Base-by-base conservation (phyloP, 176 grass and related monocot species). In the Carex kokanica region DNA sequence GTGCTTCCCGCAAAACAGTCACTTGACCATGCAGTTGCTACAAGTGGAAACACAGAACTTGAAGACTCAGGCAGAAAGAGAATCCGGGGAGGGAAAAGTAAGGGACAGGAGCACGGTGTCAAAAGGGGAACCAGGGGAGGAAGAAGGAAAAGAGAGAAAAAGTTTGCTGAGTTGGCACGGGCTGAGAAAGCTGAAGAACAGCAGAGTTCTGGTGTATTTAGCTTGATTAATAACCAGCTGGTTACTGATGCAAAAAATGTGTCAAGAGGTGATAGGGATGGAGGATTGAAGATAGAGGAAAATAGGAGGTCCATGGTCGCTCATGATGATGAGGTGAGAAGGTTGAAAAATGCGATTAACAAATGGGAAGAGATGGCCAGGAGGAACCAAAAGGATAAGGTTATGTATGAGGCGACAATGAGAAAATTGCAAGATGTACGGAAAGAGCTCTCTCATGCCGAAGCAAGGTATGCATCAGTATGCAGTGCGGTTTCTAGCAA, bases 281-380 rank as follows among this genome's bases (percentile, higher is more conserved):
- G 69, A 57, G 74, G 57, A 5, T 80, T 62, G 8, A 83, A 80
- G 5, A 94, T 74, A 56, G 84, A 90, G 32, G 90, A 93, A 60
- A 93, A 93, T 67, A 91, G 95, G 74, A 87, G 86, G 54, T 94
- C 95, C n/a, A 69, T 94, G 63, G 56, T 98, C 5, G 92, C 74
- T 5, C 94, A 93, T 6, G 84, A 93, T 10, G 92, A 94, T 32
- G 92, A 94, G 67, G 86, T 98, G 64, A 94, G 88, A 64, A 92
- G 94, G 34, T 74, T 98, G 21, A 94, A 64, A 75, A 87, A 60
- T 65, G 79, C 53, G 38, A 84, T 93, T 53, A 88, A 88, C 43
- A 93, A 86, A 79, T 89, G 92, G 52, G 89, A 93, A 85, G 95
- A 98, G 80, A 98, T 93, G 95, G 91, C 88, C 54, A 72, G 83